These are phyloP conservation scores for Luffa aegyptiaca DNA, from an alignment of 306 rosid species.

Conservation along the genomic window DNA sequence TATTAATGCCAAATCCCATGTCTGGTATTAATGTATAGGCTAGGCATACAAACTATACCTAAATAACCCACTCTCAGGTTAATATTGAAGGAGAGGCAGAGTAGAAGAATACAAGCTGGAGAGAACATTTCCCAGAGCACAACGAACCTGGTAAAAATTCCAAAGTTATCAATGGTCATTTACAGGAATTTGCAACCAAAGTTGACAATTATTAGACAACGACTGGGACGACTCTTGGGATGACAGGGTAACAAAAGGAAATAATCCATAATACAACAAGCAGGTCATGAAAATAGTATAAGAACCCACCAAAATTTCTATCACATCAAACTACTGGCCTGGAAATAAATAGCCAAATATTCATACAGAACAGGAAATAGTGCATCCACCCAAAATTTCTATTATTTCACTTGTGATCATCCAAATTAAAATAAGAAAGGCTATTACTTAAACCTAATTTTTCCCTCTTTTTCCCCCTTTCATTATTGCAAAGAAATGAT, in stretches of 20 bases:
- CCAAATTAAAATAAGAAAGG: background rate
- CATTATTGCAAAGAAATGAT: background rate
- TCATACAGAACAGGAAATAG: background rate
- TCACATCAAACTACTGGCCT: background rate
- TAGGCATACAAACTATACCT: background rate
- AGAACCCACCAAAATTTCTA: background rate
- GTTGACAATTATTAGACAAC: background rate
- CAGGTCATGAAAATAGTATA: background rate
- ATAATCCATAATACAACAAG: background rate
- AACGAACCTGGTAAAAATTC: background rate
- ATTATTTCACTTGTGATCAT: background rate
- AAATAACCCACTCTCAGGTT: background rate
- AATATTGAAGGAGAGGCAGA: background rate
- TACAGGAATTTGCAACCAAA: background rate
- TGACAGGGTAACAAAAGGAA: background rate
- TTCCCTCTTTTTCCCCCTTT: background rate
- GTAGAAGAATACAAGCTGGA: background rate
- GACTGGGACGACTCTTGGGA: background rate
- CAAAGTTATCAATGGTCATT: constrained; percentile 1
- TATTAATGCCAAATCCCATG: constrained; percentile 1
- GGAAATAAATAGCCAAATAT: background rate
- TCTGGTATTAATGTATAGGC: background rate
- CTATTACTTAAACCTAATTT: background rate
- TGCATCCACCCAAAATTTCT: background rate
- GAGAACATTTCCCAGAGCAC: background rate